Evolutionary conservation across 148 eudicot genomes (phyloP).

Genomic region (Dysphania ambrosioides): DNA sequence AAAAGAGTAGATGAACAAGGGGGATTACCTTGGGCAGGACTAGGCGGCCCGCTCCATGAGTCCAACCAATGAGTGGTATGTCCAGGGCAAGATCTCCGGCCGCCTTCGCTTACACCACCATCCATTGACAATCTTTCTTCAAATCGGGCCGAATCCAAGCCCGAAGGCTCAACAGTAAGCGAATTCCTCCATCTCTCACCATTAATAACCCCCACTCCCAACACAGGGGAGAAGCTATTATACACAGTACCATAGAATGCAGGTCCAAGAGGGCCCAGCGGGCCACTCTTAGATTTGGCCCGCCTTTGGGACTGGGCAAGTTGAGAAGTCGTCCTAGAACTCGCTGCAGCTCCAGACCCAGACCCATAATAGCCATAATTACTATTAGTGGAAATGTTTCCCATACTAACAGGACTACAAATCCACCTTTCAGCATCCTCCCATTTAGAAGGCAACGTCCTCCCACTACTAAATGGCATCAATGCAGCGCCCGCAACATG

Average conservation of each 20-base stretch:
- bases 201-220: constrained; percentile 46
- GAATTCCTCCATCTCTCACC: constrained; percentile 46
- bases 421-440: constrained; percentile 99
- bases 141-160: neutral
- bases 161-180: constrained; percentile 40
- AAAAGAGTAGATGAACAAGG: constrained; percentile 13
- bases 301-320: constrained; percentile 36
- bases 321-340: constrained; percentile 21
- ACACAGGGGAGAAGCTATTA: constrained; percentile 55
- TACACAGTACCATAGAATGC: constrained; percentile 41
- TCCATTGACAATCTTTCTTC: constrained; percentile 12
- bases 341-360: constrained; percentile 8
- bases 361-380: constrained; percentile 18
- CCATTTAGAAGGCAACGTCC: constrained; percentile 91
- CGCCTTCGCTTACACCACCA: constrained; percentile 26
- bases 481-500: constrained; percentile 48
- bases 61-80: constrained; percentile 50
- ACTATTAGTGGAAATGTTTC: constrained; percentile 22
- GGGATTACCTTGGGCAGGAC: constrained; percentile 32
- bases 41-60: constrained; percentile 43
- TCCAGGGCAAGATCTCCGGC: constrained; percentile 32
- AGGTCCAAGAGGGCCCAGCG: constrained; percentile 53
- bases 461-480: constrained; percentile 71
- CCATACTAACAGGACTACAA: constrained; percentile 62
- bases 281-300: constrained; percentile 84